Base-by-base conservation (phyloP, 208 protist genomes). In the Trypanosoma scelopori region DNA sequence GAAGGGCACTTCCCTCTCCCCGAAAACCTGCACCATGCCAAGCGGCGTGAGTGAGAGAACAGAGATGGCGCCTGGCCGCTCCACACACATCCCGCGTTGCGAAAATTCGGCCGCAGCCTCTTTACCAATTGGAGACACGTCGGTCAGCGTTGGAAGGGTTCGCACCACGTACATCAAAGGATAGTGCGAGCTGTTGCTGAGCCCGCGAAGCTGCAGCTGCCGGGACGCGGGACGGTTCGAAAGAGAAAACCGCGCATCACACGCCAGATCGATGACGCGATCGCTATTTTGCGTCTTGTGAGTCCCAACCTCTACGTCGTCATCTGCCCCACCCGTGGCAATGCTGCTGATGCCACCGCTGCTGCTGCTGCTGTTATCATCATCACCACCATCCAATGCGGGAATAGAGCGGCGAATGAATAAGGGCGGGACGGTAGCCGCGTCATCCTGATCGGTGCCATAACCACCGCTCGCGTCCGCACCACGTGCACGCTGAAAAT, bases 11-110 rank as follows among this genome's bases (percentile, higher is more conserved):
- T 71, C 71, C 65, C 78, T 78, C 37, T 79, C 78, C 59, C 68
- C 69, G 55, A 86, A 74, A 28, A 55, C 76, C 5, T 48, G 9
- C 20, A 93, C 87, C 5, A 71, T 50, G 28, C 86, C 85, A 41
- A 49, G 66, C 0, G 89, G 89, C 55, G 56, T 85, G 28, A 95
- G 39, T 7, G 79, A 71, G 13, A 95, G 68, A 7, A 95, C 47
- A 16, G 86, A 79, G 13, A 76, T 64, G 68, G 70, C 48, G 16
- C 68, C 71, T 1, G 55, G 37, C 15, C 75, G 74, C 55, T 59
- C 69, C 1, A 78, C 42, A 45, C 89, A 91, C 78, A 94, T 82
- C n/a, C 78, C 81, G 22, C 85, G 79, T 46, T 65, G 65, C 57
- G 28, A 53, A 55, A 94, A 92, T 69, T 91, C 84, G 0, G 43